Evolutionary conservation across 1,139 yeast genomes (phyloP).

Genomic region (Suhomyces maxii): DNA sequence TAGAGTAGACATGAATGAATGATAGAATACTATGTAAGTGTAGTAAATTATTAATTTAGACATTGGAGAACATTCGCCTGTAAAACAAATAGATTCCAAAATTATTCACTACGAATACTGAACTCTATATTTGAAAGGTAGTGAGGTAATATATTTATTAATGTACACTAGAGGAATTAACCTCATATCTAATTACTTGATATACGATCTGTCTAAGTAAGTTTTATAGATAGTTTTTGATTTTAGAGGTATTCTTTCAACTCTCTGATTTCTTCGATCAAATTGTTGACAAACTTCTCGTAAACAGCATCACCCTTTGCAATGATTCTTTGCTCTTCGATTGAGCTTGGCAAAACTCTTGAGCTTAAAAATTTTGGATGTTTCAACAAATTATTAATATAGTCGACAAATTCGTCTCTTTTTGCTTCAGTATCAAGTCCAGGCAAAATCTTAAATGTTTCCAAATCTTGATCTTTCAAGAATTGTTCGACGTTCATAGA

Average conservation of each 20-base stretch:
- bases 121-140: background rate
- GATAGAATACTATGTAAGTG: too few species aligned
- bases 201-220: too few species aligned
- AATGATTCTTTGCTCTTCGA: conserved; percentile 62
- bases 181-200: background rate
- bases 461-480: conserved; percentile 22
- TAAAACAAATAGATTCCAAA: too few species aligned
- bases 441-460: conserved; percentile 46
- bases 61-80: too few species aligned
- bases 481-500: conserved; percentile 49
- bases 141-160: background rate
- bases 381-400: conserved; percentile 68
- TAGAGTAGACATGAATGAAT: too few species aligned
- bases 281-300: conserved; percentile 44
- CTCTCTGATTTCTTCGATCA: conserved; percentile 57
- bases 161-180: background rate
- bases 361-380: conserved; percentile 85
- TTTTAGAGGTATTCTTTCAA: conserved; percentile 41
- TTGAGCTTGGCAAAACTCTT: conserved; percentile 60
- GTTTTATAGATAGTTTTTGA: background rate
- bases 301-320: conserved; percentile 42
- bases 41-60: too few species aligned
- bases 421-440: conserved; percentile 62
- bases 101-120: too few species aligned
- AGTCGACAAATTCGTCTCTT: conserved; percentile 55